A percentile compares a stretch with the other conserved stretches of the same genome.
Evolutionary conservation across 2,329 filamentous ascomycete species (phyloP).

Genomic region (Fusarium pseudocircinatum): DNA sequence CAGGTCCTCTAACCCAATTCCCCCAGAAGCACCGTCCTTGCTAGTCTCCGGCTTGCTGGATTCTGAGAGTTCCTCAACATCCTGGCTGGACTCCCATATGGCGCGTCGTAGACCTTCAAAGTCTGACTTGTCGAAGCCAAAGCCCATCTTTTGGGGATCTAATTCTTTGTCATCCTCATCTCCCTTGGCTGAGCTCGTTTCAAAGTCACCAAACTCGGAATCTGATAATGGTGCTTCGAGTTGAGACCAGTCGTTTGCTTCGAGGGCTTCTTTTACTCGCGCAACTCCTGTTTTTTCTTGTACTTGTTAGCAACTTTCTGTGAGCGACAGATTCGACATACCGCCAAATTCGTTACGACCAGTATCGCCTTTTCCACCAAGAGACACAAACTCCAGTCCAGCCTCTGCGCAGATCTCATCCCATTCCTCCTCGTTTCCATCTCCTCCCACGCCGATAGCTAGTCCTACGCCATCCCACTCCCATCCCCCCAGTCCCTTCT

Average conservation of each 20-base stretch:
- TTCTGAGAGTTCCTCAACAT: slow-evolving; percentile 19
- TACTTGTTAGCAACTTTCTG: slow-evolving; percentile 26
- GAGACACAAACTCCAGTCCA: slow-evolving; percentile 72
- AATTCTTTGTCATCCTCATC: slow-evolving; percentile 48
- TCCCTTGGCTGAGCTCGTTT: slow-evolving; percentile 48
- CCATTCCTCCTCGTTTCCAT: slow-evolving; percentile 64
- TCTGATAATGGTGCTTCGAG: slow-evolving; percentile 36
- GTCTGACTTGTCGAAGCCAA: slow-evolving; percentile 62
- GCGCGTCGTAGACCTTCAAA: slow-evolving; percentile 62
- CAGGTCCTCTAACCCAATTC: slow-evolving; percentile 51
- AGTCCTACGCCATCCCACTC: slow-evolving; percentile 72
- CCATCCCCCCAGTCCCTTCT: slow-evolving; percentile 67
- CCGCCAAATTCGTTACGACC: slow-evolving; percentile 68
- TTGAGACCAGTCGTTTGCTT: slow-evolving; percentile 72
- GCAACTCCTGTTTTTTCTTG: slow-evolving; percentile 68
- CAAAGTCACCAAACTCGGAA: slow-evolving; percentile 47
- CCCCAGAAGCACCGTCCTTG: slow-evolving; percentile 12
- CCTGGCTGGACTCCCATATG: slow-evolving; percentile 57
- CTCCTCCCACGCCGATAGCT: slow-evolving; percentile 65
- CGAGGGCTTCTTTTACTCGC: slow-evolving; percentile 68
- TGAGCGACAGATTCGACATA: slow-evolving; percentile 43
- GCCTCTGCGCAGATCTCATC: slow-evolving; percentile 67
- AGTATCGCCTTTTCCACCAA: slow-evolving; percentile 50
- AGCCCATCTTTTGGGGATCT: slow-evolving; percentile 60
- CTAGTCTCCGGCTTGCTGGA: slow-evolving; percentile 16